Percentiles rank a stretch among this genome's conserved stretches.
Evolutionary conservation across 169 alveolate genomes (phyloP).

Genomic region (Toxoplasma gondii): DNA sequence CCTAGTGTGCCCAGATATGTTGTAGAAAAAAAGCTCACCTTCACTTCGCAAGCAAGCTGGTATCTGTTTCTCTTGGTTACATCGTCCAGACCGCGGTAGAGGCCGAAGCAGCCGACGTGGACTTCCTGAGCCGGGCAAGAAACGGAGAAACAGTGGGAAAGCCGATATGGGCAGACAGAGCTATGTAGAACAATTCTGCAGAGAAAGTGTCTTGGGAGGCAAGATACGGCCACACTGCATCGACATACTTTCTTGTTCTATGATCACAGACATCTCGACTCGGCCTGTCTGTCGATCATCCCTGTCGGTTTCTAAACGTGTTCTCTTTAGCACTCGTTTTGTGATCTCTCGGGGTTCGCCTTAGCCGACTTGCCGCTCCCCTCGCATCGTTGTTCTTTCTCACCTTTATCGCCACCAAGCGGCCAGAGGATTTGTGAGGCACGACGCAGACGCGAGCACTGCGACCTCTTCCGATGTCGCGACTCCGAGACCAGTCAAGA

Average conservation of each 20-base stretch:
- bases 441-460: conserved; percentile 30
- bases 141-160: neutral
- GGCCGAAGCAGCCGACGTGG: conserved; percentile 48
- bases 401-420: conserved; percentile 18
- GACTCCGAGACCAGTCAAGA: conserved; percentile 3
- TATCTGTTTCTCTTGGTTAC: conserved; percentile 39
- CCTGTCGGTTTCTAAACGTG: neutral
- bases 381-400: neutral
- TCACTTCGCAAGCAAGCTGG: conserved; percentile 36
- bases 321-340: neutral
- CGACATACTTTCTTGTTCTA: neutral
- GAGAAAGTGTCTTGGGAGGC: neutral
- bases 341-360: neutral
- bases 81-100: conserved; percentile 1
- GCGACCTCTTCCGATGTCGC: conserved; percentile 41
- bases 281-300: neutral
- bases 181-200: neutral
- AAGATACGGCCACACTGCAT: neutral
- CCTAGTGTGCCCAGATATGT: too few species aligned
- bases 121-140: conserved; percentile 3
- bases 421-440: conserved; percentile 1
- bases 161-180: neutral
- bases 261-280: too few species aligned
- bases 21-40: neutral
- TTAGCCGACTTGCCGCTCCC: neutral